phyloP scores from a whole-genome alignment of 1,284 basidiomycete species.

The Somion occarium region DNA sequence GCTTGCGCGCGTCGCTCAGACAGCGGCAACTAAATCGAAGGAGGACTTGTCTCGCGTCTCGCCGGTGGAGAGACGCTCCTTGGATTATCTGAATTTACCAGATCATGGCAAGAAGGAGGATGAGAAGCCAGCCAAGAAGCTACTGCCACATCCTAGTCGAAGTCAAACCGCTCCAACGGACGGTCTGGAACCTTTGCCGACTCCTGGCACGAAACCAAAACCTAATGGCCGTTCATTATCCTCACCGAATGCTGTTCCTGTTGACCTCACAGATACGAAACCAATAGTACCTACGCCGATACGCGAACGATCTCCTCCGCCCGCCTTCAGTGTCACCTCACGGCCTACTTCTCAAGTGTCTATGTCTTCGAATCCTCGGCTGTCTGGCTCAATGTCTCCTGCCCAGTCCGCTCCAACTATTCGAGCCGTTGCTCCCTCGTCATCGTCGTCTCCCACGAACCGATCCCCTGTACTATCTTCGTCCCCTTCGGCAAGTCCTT shows the following conservation, averaged over 20 bases:
- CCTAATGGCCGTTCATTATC: slow-evolving; percentile 22
- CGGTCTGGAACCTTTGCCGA: slow-evolving; percentile 10
- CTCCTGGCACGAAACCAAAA: slow-evolving; percentile 13
- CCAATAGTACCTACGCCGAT: slow-evolving; percentile 62
- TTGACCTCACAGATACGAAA: slow-evolving; percentile 21
- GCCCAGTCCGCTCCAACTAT: slow-evolving; percentile 11
- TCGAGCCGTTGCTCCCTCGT: background rate
- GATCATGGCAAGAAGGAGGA: slow-evolving; percentile 4
- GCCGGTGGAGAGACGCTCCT: slow-evolving; percentile 13
- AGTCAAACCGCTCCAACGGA: slow-evolving; percentile 24
- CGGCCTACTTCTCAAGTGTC: slow-evolving; percentile 38
- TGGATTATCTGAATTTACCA: slow-evolving; percentile 12
- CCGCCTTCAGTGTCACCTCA: slow-evolving; percentile 66
- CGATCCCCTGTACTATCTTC: background rate
- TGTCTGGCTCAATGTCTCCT: slow-evolving; percentile 3
- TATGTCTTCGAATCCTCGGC: slow-evolving; percentile 10
- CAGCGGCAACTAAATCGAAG: slow-evolving; percentile 14
- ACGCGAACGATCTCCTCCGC: slow-evolving; percentile 51
- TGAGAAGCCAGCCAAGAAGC: slow-evolving; percentile 1
- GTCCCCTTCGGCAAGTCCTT: background rate
- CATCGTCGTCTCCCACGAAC: background rate
- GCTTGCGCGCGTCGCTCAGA: slow-evolving; percentile 22
- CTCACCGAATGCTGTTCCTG: slow-evolving; percentile 20
- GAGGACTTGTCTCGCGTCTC: slow-evolving; percentile 14
- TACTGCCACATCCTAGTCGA: slow-evolving; percentile 14